Conservation (phyloP, 2,329 filamentous ascomycete genomes). For the Claviceps sorghi region DNA sequence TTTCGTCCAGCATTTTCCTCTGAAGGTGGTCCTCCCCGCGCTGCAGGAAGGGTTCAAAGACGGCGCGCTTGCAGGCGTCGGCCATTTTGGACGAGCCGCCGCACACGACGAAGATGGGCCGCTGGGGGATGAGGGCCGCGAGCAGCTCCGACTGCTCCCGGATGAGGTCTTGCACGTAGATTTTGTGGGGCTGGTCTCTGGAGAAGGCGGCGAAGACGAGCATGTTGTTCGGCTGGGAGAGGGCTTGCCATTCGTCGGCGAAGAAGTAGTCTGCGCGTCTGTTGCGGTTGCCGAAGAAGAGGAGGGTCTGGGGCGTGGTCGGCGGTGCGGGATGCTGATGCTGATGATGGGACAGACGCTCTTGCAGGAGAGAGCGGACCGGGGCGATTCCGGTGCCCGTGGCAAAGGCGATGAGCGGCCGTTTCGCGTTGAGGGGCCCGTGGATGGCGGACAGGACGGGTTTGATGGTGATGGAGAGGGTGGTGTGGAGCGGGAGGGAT, state of each 20-base stretch:
- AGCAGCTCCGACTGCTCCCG: conserved; percentile 24
- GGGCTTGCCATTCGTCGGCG: conserved; percentile 51
- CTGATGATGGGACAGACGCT: conserved; percentile 34
- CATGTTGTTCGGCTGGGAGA: conserved; percentile 10
- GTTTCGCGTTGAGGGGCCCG: conserved; percentile 20
- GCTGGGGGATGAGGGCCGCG: conserved; percentile 19
- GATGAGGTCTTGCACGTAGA: conserved; percentile 43
- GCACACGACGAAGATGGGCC: conserved; percentile 37
- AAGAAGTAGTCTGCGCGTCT: conserved; percentile 68
- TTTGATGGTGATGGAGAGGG: conserved; percentile 45
- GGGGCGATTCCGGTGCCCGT: conserved; percentile 82
- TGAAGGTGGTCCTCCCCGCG: conserved; percentile 24
- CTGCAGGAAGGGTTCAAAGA: conserved; percentile 33
- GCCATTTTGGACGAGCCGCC: conserved; percentile 46
- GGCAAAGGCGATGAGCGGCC: conserved; percentile 62
- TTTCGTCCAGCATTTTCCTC: conserved; percentile 20
- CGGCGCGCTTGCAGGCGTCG: conserved; percentile 34
- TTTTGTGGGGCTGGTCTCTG: conserved; percentile 31
- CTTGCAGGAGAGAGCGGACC: conserved; percentile 64
- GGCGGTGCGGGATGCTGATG: neutral
- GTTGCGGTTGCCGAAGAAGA: conserved; percentile 82
- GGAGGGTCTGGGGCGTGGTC: conserved; percentile 27
- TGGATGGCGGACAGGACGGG: conserved; percentile 29
- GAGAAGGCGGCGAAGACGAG: conserved; percentile 32
- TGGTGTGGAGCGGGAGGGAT: conserved; percentile 41